Conservation (phyloP, 2,329 filamentous ascomycete genomes). For the Nemania sp. region DNA sequence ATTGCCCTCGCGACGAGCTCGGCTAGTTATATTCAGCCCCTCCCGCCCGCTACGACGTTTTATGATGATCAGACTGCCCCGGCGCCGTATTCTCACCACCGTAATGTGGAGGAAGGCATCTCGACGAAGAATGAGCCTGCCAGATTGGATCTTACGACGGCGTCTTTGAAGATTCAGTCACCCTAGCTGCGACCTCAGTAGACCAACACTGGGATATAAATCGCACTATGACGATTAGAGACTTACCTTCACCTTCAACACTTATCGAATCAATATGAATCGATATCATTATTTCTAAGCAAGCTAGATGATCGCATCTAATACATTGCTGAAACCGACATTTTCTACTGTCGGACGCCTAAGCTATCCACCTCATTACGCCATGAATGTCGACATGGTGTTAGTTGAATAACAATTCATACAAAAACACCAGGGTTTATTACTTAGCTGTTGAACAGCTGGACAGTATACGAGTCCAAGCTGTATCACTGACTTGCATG, state of each 20-base stretch:
- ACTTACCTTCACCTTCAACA: neutral
- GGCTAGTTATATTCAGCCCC: slow-evolving; percentile 22
- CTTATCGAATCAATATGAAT: neutral
- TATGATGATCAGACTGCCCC: slow-evolving; percentile 37
- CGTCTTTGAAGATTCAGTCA: neutral
- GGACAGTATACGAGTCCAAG: neutral
- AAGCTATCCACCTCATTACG: neutral
- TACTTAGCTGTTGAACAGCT: too few species aligned
- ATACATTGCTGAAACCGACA: neutral
- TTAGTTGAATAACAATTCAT: neutral
- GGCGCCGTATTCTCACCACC: slow-evolving; percentile 28
- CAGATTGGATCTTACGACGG: neutral
- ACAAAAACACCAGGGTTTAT: neutral
- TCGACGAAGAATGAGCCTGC: neutral
- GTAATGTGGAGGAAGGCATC: neutral
- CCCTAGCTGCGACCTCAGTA: neutral
- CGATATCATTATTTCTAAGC: neutral
- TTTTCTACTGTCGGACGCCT: neutral
- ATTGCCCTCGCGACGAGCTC: slow-evolving; percentile 21
- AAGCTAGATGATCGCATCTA: neutral
- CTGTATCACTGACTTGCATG: neutral
- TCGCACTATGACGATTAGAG: neutral
- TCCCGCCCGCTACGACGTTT: slow-evolving; percentile 29
- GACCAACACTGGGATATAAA: too few species aligned
- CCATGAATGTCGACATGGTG: neutral